Conservation (phyloP, 2,329 filamentous ascomycete species). For the Eutypa lata region DNA sequence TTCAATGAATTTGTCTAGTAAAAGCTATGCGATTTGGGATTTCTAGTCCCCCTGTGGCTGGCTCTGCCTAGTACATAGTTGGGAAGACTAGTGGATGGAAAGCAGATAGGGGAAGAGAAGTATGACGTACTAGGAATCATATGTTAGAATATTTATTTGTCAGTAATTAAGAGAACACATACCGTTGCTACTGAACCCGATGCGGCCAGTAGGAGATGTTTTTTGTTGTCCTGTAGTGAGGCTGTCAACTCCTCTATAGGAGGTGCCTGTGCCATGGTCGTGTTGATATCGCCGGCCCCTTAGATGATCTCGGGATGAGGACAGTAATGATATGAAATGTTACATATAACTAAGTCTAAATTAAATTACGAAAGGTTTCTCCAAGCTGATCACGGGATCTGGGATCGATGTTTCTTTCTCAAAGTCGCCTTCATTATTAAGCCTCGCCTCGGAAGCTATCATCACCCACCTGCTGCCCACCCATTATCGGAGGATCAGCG, state of each 20-base stretch:
- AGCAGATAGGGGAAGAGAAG: neutral
- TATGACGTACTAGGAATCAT: neutral
- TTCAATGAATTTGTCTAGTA: too few species aligned
- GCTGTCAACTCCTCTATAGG: slow-evolving; percentile 20
- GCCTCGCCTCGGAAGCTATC: neutral
- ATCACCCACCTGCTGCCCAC: neutral
- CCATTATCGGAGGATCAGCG: neutral
- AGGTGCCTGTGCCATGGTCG: neutral
- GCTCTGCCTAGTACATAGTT: too few species aligned
- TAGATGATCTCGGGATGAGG: too few species aligned
- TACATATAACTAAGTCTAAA: too few species aligned
- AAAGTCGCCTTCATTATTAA: neutral
- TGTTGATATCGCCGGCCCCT: neutral
- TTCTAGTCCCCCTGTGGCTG: too few species aligned
- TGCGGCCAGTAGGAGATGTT: slow-evolving; percentile 63
- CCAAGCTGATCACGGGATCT: too few species aligned
- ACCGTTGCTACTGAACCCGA: slow-evolving; percentile 67
- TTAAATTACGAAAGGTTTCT: too few species aligned
- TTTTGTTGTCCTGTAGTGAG: slow-evolving; percentile 45
- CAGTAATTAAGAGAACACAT: slow-evolving; percentile 34
- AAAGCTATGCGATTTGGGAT: too few species aligned
- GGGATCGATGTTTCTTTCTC: too few species aligned
- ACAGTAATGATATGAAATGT: too few species aligned
- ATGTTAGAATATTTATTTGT: slow-evolving; percentile 16
- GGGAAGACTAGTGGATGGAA: neutral